Percentiles rank a stretch among this genome's conserved stretches.
Conservation (phyloP, 148 eudicot species). For the Camellia lanceoleosa region DNA sequence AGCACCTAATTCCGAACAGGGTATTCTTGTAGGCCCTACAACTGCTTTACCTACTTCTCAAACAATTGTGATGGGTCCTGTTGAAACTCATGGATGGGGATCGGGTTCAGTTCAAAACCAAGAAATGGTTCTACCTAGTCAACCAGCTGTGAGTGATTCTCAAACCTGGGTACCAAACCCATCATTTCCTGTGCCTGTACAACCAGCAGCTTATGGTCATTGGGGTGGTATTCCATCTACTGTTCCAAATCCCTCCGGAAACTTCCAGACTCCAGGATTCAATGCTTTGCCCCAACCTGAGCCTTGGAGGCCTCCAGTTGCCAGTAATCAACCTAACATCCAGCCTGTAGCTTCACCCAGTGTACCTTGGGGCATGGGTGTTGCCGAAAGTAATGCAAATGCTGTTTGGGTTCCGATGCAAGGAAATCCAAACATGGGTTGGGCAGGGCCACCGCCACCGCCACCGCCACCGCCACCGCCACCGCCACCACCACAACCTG, state of each 20-base stretch:
- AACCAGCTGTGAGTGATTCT: neutral
- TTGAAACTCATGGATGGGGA: conserved; percentile 40
- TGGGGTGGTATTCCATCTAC: conserved; percentile 47
- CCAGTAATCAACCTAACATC: conserved; percentile 29
- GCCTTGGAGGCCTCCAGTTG: conserved; percentile 49
- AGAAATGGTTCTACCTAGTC: too few relatives aligned
- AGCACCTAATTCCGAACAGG: conserved; percentile 19
- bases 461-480: conserved; percentile 9
- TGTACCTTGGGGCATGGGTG: conserved; percentile 51
- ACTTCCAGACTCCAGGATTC: conserved; percentile 36
- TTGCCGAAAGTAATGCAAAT: conserved; percentile 27
- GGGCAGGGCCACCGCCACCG: conserved; percentile 36
- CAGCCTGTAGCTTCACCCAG: conserved; percentile 31
- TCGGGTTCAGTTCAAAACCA: neutral
- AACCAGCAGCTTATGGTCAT: conserved; percentile 41
- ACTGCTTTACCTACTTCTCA: conserved; percentile 35
- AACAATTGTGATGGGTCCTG: conserved; percentile 19
- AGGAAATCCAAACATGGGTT: conserved; percentile 58
- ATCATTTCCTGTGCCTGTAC: conserved; percentile 33
- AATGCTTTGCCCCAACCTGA: conserved; percentile 35
- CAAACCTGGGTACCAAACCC: conserved; percentile 40
- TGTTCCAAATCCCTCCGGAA: conserved; percentile 50
- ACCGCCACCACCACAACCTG: neutral
- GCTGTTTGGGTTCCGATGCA: conserved; percentile 36
- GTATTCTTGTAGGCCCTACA: conserved; percentile 17